Base-by-base conservation (phyloP, 2,329 filamentous ascomycete species). In the Intubia oerlemansii region DNA sequence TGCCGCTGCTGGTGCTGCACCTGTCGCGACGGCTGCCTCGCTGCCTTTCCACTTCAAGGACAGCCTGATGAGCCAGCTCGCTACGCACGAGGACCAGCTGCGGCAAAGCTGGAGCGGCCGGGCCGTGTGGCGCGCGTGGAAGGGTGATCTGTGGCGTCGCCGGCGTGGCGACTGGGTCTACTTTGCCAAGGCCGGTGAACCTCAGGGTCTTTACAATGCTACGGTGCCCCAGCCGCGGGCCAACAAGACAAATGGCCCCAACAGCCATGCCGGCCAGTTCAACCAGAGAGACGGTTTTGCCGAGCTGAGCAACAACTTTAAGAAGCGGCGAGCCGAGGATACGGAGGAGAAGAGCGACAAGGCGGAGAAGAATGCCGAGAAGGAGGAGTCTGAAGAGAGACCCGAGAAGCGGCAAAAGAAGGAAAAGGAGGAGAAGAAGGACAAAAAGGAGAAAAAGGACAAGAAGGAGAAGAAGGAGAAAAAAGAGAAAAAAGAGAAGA, bases 21-120 rank as follows among this genome's bases (percentile, higher is more conserved):
- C n/a, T n/a, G 50, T 52, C 12, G 54, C 54, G 30, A 49, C 53
- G 32, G 45, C 22, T 7, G 22, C 35, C 4, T 25, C 24, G 5
- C 32, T 68, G 25, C 63, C 65, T 1, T 63, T 64, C 43, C 62
- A 69, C 39, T 46, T 64, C 35, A 69, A 69, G 44, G 61, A 69
- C 39, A 50, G 52, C 24, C 49, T 67, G 34, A 62, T 68, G 51
- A 37, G 48, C 5, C 45, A 51, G 32, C 50, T 70, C 3, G 57
- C 51, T 4, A 43, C 51, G 20, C 49, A 52, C 30, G 64, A 69
- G 43, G 41, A 47, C 13, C 47, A 53, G 29, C 49, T 70, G 20
- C 52, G 64, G 10, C 54, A 62, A 24, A 56, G 53, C 4, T 66
- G 59, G 52, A 53, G 57, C 36, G 65, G 65, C 0, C 49, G 64